Evolutionary conservation across 2,329 filamentous ascomycete genomes (phyloP), one percentile per base, ranked within the genome.

Genomic region (Colletotrichum lupini): DNA sequence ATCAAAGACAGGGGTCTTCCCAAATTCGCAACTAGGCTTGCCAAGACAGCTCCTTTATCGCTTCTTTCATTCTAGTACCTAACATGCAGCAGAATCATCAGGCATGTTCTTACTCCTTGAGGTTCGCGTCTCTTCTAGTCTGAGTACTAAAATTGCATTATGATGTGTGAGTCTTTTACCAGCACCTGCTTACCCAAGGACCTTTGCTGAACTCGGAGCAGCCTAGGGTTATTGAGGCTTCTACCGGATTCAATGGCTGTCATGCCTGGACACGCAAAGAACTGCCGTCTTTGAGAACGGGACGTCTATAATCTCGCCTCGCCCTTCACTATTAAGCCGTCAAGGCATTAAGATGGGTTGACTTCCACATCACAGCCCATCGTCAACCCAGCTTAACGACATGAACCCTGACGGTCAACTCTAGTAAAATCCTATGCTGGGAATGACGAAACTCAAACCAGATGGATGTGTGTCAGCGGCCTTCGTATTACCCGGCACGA

Each of bases 1-100:
- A 57, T 55, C 49, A 35, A 6, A 56, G 57, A 62, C 71, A 71
- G n/a, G 56, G 56, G 49, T 65, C 59, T 26, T 73, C 55, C 32
- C 16, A 28, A 57, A 49, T 28, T 16, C 26, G 24, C 55, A 24
- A 28, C 46, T 28, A 35, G 55, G 32, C 42, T 56, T 57, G n/a
- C 42, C 7, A 24, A 16, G 22, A 52, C 58, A 63, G 9, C 32
- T 22, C 42, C 7, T 49, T 22, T 19, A 49, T 49, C 42, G 19
- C 58, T 24, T 46, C 53, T 60, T 70, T 60, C 55, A 56, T 65
- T 61, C 14, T 26, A 62, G 22, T 49, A 3, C 30, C 19, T n/a
- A 16, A 42, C 19, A 49, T 49, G 42, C 42, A 28, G 14, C 30
- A n/a, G 49, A 22, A 5, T 16, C 49, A 5, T 55, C 26, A 14